Evolutionary conservation across 768 basidiomycete genomes (phyloP), one percentile per base, ranked within the genome.

Genomic region (Macrolepiota albuminosa): DNA sequence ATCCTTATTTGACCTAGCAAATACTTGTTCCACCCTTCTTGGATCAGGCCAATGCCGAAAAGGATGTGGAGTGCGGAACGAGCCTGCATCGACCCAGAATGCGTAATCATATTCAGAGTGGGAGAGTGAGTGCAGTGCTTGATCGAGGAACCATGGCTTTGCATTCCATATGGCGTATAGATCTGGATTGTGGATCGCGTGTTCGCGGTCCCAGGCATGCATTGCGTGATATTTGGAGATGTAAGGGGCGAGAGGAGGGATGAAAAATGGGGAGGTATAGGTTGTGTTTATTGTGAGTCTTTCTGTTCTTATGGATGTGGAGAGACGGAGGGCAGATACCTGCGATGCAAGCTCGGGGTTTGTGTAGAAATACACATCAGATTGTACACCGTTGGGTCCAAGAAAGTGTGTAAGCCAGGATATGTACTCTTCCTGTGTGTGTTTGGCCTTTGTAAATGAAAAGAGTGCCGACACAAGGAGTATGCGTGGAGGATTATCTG

Each of bases 1-100:
- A 45, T 83, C 78, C n/a, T 79, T 72, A n/a, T 63, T 37, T 39
- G 52, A 24, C 4, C 24, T 10, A 10, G 69, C 69, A 57, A 71
- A 83, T 1, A 82, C 63, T 36, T 75, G 61, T 29, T 75, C 68
- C 2, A 84, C 72, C 14, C 79, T 70, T 11, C 34, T 59, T 4
- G 70, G 65, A 61, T 79, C 75, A 3, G 84, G 84, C 84, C 84
- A 86, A n/a, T 40, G 46, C 4, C 57, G 58, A 64, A 80, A 85
- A 13, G 60, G 60, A 68, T 84, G 81, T 0, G 71, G 64, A 21
- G 67, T 57, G 14, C 82, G 67, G 63, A 86, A 83, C 60, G 81
- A 80, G 7, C 80, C 83, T 2, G 83, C 82, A 62, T 85, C 84
- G 39, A 71, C 76, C 84, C 84, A 86, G 61, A 86, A 85, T 1